Evolutionary conservation across 495 filamentous ascomycete species (phyloP), one percentile per base, ranked within the genome.

Genomic region (Penicillium nucicola): DNA sequence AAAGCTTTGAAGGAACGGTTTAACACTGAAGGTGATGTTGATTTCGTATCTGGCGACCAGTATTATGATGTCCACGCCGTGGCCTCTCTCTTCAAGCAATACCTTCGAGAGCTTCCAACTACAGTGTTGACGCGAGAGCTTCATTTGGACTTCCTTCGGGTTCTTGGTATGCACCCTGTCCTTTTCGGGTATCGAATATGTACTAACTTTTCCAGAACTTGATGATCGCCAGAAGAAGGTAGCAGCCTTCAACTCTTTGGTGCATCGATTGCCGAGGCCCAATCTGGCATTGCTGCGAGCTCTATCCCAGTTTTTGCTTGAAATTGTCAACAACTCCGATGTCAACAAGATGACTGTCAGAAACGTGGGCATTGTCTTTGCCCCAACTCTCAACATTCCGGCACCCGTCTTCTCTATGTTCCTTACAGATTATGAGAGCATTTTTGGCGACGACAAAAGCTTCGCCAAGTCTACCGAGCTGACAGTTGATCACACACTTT

Each of bases 331-430:
- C 62, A 88, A 97, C 55, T 79, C 89, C 2, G 86, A 91, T 54
- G 76, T 87, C 57, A 98, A 98, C 73, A 97, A 97, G 75, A 98
- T 98, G 93, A 96, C 86, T 5, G 89, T 97, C 45, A 83, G 93
- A 33, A 98, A 98, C 67, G 90, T 98, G 42, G 90, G 93, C 56
- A 98, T 98, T 53, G 92, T 97, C 47, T 98, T 97, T 69, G 93
- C 95, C n/a, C 93, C 93, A 2, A 97, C 95, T 1, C 79, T 97
- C 28, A 97, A 97, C 68, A 97, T 98, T 34, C 92, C 95, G 0
- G 90, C 90, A 1, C 92, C 95, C 13, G 87, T 98, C 6, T 95
- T 98, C 59, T 90, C 90, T 2, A 77, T 91, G 70, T 93, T 98
- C 68, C 79, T 98, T 30, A 91, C 92, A 43, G 91, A 97, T 56